These are phyloP conservation scores for Cladosporium halotolerans DNA, from an alignment of 2,329 filamentous ascomycete species.

Conservation along the genomic window DNA sequence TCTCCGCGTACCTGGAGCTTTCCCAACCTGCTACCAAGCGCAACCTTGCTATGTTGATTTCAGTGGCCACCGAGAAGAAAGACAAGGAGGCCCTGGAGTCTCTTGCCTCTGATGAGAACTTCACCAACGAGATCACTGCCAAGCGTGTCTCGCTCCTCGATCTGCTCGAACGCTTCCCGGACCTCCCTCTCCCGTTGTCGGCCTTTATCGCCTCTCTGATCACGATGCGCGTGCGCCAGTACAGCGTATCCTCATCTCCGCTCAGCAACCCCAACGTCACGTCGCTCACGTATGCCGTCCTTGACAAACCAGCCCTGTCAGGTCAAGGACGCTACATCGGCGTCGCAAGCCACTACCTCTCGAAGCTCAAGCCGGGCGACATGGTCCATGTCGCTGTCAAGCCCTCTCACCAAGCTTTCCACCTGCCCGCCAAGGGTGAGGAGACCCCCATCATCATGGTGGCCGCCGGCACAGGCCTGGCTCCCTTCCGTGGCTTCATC, in stretches of 20 bases:
- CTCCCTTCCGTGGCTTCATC: constrained; percentile 93
- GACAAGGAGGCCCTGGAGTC: constrained; percentile 45
- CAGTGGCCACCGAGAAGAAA: constrained; percentile 44
- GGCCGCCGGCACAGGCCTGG: constrained; percentile 71
- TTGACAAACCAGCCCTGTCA: constrained; percentile 21
- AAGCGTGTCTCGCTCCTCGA: constrained; percentile 55
- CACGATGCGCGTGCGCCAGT: constrained; percentile 55
- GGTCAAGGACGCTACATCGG: constrained; percentile 34
- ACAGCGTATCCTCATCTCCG: constrained; percentile 31
- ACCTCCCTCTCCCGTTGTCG: constrained; percentile 56
- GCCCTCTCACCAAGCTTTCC: constrained; percentile 38
- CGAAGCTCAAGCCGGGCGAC: constrained; percentile 35
- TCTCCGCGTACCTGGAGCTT: constrained; percentile 67
- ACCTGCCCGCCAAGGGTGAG: constrained; percentile 37
- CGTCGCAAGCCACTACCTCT: constrained; percentile 40
- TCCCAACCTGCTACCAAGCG: constrained; percentile 66
- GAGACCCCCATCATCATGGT: constrained; percentile 37
- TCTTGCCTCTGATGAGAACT: constrained; percentile 38
- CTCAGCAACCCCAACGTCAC: constrained; percentile 23
- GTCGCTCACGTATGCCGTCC: constrained; percentile 60
- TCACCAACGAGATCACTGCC: constrained; percentile 33
- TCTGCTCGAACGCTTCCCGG: constrained; percentile 58
- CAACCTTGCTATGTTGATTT: constrained; percentile 45
- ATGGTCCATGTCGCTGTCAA: constrained; percentile 38
- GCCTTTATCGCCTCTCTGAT: constrained; percentile 66